Percentiles rank a stretch among this genome's conserved stretches.
phyloP scores from a whole-genome alignment of 2,329 filamentous ascomycete species.

The Nannizzia gypsea region DNA sequence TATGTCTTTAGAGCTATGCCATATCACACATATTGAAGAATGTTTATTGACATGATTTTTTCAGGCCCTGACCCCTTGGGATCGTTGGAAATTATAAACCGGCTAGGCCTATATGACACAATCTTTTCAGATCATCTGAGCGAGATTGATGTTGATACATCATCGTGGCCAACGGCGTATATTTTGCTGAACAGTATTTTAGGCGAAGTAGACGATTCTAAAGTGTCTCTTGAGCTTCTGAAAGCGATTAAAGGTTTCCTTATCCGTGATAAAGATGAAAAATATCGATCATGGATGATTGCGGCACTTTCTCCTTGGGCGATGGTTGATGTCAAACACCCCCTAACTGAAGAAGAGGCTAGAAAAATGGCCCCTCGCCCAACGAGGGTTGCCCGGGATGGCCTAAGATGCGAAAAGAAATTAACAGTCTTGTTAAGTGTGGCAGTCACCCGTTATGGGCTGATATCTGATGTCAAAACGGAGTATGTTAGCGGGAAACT shows the following conservation, averaged over 20 bases:
- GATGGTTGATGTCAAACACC: constrained; percentile 36
- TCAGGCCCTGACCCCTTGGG: constrained; percentile 29
- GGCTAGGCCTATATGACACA: constrained; percentile 28
- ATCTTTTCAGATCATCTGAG: constrained; percentile 35
- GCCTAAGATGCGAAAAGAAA: constrained; percentile 69
- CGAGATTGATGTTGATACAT: constrained; percentile 45
- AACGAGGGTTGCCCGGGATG: constrained; percentile 57
- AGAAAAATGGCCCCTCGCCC: constrained; percentile 48
- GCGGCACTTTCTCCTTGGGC: constrained; percentile 64
- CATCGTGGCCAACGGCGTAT: constrained; percentile 53
- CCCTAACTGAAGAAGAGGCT: constrained; percentile 29
- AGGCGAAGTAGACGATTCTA: constrained; percentile 24
- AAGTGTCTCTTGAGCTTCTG: constrained; percentile 36
- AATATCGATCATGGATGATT: constrained; percentile 66
- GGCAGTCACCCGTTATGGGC: constrained; percentile 48
- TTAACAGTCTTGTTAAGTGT: constrained; percentile 55
- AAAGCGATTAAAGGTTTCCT: constrained; percentile 37
- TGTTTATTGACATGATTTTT: neutral
- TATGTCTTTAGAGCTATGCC: constrained; percentile 19
- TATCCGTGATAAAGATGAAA: constrained; percentile 50
- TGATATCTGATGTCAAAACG: constrained; percentile 52
- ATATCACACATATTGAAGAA: neutral
- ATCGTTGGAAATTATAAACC: constrained; percentile 30
- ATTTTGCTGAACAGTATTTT: constrained; percentile 47
- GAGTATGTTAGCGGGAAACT: constrained; percentile 21